Conservation (phyloP, 768 basidiomycete genomes). For the Pleurotus pulmonarius region DNA sequence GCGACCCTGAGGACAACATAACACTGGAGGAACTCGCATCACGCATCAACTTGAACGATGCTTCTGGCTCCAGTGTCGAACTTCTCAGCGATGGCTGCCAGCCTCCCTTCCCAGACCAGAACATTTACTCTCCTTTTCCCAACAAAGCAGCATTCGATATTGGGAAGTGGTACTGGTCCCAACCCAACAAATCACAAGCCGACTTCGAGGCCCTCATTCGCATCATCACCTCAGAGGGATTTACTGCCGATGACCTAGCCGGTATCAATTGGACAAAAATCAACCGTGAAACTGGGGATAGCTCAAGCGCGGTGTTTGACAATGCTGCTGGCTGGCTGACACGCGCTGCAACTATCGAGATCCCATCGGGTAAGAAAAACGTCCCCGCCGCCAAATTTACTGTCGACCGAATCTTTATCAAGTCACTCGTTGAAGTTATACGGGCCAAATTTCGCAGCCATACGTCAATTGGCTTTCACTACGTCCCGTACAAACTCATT, state of each 20-base stretch:
- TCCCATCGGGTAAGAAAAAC: neutral
- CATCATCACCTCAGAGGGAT: too few relatives aligned
- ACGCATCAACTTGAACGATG: too few relatives aligned
- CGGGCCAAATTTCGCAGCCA: conserved; percentile 9
- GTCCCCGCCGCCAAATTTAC: conserved; percentile 3
- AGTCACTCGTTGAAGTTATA: conserved; percentile 13
- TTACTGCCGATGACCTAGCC: conserved; percentile 2
- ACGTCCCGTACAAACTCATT: conserved; percentile 9
- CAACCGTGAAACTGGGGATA: neutral
- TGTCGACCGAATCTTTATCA: conserved; percentile 10
- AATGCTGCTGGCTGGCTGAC: conserved; percentile 14
- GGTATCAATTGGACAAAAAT: conserved; percentile 8
- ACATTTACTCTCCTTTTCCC: too few relatives aligned
- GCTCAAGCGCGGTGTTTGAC: conserved; percentile 4
- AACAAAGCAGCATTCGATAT: too few relatives aligned
- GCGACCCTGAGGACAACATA: too few relatives aligned
- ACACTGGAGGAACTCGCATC: too few relatives aligned
- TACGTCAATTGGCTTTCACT: conserved; percentile 5
- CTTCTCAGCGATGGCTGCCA: too few relatives aligned
- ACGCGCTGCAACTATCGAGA: conserved; percentile 5
- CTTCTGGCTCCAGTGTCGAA: too few relatives aligned
- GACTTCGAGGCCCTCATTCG: too few relatives aligned
- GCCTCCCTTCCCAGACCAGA: too few relatives aligned
- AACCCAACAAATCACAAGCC: too few relatives aligned
- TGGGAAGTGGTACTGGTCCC: too few relatives aligned